These are phyloP conservation scores for Protea cynaroides DNA, from an alignment of 164 flowering plant species.

Conservation along the genomic window DNA sequence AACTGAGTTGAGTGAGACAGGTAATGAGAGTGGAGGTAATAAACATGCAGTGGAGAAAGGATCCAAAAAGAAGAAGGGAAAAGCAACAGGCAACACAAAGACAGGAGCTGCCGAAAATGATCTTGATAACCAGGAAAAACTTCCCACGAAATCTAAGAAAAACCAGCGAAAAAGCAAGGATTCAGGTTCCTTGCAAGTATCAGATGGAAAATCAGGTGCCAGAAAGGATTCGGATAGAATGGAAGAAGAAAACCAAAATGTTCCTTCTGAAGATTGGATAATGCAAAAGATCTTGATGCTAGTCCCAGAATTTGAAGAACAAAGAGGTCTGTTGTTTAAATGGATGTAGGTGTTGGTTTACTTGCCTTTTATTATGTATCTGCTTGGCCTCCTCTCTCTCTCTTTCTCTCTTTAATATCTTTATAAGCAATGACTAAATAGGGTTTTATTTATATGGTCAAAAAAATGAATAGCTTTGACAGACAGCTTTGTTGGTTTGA, in stretches of 20 bases:
- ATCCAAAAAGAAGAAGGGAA: slow-evolving; percentile 79
- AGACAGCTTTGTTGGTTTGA: slow-evolving; percentile 8
- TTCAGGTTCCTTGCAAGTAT: slow-evolving; percentile 30
- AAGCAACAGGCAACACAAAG: slow-evolving; percentile 44
- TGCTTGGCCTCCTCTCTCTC: slow-evolving; percentile 6
- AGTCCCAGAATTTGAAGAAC: slow-evolving; percentile 79
- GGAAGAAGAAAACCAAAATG: slow-evolving; percentile 35
- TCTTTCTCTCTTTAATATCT: too few species aligned
- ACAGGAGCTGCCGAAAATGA: slow-evolving; percentile 36
- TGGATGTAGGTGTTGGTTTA: neutral
- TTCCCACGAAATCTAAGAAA: slow-evolving; percentile 66
- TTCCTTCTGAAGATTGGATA: slow-evolving; percentile 75
- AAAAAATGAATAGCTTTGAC: neutral
- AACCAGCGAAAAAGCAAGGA: slow-evolving; percentile 69
- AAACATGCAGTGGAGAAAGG: slow-evolving; percentile 57
- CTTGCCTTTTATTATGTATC: neutral
- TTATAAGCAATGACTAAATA: too few species aligned
- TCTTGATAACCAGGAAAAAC: slow-evolving; percentile 41
- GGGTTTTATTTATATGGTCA: too few species aligned
- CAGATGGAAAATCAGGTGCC: slow-evolving; percentile 48
- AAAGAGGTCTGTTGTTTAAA: slow-evolving; percentile 38
- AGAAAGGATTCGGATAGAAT: slow-evolving; percentile 42
- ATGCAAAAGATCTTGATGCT: slow-evolving; percentile 46
- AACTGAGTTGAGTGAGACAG: slow-evolving; percentile 39
- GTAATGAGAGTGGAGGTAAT: slow-evolving; percentile 29